These are phyloP conservation scores for Wickerhamomyces sydowiorum DNA, from an alignment of 805 yeast genomes.

Conservation along the genomic window DNA sequence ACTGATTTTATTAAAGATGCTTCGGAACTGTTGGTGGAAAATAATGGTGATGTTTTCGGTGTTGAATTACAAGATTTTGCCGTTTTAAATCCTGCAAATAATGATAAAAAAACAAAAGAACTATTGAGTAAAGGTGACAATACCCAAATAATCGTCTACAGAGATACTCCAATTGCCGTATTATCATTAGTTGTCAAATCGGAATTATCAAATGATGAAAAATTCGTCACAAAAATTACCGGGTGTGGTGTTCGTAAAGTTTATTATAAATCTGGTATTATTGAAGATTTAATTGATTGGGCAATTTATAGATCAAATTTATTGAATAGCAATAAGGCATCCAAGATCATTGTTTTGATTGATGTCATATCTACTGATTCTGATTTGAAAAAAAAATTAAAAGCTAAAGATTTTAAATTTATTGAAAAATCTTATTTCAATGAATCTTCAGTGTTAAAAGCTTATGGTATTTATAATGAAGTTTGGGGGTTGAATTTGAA, in stretches of 20 bases:
- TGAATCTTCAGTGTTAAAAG: conserved; percentile 9
- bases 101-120: conserved; percentile 17
- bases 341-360: conserved; percentile 32
- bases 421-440: conserved; percentile 18
- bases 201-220: conserved; percentile 33
- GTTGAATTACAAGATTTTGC: conserved; percentile 45
- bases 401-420: conserved; percentile 37
- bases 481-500: conserved; percentile 21
- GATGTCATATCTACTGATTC: conserved; percentile 51
- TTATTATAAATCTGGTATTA: conserved; percentile 57
- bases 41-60: conserved; percentile 41
- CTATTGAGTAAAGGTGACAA: conserved; percentile 36
- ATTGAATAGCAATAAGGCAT: conserved; percentile 28
- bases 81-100: conserved; percentile 20
- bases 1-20: conserved; percentile 43
- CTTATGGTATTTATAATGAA: conserved; percentile 15
- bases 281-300: conserved; percentile 60
- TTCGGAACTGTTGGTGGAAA: conserved; percentile 30
- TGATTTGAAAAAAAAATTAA: conserved; percentile 30
- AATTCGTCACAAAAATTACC: conserved; percentile 46
- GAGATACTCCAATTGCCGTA: conserved; percentile 69
- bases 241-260: conserved; percentile 64
- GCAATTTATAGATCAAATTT: conserved; percentile 41
- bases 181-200: conserved; percentile 39
- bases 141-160: conserved; percentile 52